Evolutionary conservation across 2,329 filamentous ascomycete genomes (phyloP).

Genomic region (Fusarium papillatum): DNA sequence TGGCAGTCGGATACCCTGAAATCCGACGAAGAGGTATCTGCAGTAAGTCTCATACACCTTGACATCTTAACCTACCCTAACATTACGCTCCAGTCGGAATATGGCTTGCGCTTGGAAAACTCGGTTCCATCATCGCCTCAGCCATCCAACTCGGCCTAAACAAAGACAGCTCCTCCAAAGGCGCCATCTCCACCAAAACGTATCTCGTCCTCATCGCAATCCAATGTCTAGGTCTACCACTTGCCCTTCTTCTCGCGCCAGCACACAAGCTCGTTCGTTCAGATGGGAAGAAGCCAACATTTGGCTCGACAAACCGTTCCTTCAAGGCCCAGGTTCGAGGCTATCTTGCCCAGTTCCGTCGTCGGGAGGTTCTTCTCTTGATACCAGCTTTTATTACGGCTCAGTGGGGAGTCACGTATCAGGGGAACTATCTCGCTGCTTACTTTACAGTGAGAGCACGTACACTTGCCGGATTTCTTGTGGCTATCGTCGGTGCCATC

Average conservation of each 20-base stretch:
- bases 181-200: neutral
- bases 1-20: neutral
- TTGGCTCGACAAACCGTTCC: neutral
- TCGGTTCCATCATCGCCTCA: slow-evolving; percentile 2
- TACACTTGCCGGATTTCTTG: neutral
- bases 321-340: neutral
- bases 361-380: neutral
- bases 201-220: neutral
- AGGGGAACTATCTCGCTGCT: neutral
- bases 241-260: neutral
- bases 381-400: neutral
- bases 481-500: neutral
- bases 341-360: neutral
- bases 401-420: neutral
- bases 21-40: neutral
- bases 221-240: neutral
- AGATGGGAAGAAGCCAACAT: neutral
- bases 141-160: neutral
- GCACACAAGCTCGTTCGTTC: neutral
- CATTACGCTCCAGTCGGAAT: neutral
- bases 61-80: neutral
- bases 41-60: neutral
- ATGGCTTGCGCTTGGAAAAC: neutral
- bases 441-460: neutral
- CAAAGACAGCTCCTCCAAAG: neutral